A percentile compares a stretch with the other conserved stretches of the same genome.
Conservation (phyloP, 768 basidiomycete species). For the Ramaria sp. region DNA sequence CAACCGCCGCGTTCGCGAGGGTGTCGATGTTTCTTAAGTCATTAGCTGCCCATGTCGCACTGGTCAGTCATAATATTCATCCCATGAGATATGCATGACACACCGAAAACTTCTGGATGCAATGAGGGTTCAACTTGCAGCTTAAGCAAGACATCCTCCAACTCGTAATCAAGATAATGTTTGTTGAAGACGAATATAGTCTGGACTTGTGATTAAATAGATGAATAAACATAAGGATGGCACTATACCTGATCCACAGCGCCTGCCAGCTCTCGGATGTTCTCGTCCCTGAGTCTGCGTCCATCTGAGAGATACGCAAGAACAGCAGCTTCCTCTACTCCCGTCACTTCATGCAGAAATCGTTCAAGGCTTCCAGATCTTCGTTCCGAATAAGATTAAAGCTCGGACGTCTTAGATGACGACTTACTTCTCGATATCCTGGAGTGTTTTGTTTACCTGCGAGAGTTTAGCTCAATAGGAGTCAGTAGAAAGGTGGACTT, state of each 20-base stretch:
- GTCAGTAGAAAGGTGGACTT: background rate
- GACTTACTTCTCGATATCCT: constrained; percentile 66
- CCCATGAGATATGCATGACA: constrained; percentile 10
- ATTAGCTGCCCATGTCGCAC: constrained; percentile 28
- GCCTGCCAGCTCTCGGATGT: constrained; percentile 66
- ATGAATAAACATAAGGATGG: background rate
- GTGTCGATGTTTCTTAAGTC: constrained; percentile 27
- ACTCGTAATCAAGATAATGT: constrained; percentile 57
- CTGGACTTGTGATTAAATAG: constrained; percentile 20
- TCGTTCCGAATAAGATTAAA: background rate
- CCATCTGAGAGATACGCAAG: constrained; percentile 78
- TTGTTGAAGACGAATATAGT: constrained; percentile 81
- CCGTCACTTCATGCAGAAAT: constrained; percentile 63
- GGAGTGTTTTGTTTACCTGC: constrained; percentile 49
- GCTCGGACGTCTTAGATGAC: background rate
- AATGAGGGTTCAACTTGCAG: constrained; percentile 50
- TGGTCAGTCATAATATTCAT: background rate
- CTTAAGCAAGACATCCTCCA: constrained; percentile 53
- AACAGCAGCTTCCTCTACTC: constrained; percentile 55
- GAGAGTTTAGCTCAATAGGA: background rate
- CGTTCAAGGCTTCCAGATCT: constrained; percentile 60
- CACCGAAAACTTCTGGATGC: constrained; percentile 67
- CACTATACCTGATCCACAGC: constrained; percentile 58
- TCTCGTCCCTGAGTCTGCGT: constrained; percentile 54
- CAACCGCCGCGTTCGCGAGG: constrained; percentile 37